A percentile compares a stretch with the other conserved stretches of the same genome.
These are phyloP conservation scores for Eutreptiella sp. DNA, from an alignment of 208 protist genomes.

Conservation along the genomic window DNA sequence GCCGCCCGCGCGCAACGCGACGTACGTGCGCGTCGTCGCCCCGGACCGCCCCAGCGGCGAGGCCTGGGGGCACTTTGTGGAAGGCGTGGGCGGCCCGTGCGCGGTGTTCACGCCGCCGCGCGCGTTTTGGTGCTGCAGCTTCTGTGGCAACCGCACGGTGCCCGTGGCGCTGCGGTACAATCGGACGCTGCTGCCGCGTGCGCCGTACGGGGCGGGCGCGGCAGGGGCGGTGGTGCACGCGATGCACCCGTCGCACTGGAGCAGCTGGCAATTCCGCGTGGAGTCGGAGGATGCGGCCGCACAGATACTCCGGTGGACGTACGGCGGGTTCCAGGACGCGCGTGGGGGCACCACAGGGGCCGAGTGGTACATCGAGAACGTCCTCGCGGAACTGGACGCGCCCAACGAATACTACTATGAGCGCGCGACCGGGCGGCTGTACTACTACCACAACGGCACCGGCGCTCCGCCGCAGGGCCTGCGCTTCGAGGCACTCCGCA, in stretches of 20 bases:
- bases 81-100: slow-evolving; percentile 30
- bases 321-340: slow-evolving; percentile 39
- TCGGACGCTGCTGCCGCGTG: slow-evolving; percentile 27
- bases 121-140: slow-evolving; percentile 35
- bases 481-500: neutral
- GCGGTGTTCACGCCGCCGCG: slow-evolving; percentile 30
- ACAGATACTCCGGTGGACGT: slow-evolving; percentile 12
- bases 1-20: slow-evolving; percentile 1
- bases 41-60: slow-evolving; percentile 5
- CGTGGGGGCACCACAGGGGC: slow-evolving; percentile 22
- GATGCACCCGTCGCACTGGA: slow-evolving; percentile 31
- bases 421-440: neutral
- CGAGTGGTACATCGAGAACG: slow-evolving; percentile 36
- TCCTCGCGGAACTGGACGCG: slow-evolving; percentile 32
- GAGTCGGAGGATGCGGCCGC: slow-evolving; percentile 3
- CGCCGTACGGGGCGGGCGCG: slow-evolving; percentile 19
- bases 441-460: slow-evolving; percentile 23
- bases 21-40: neutral
- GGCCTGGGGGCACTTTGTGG: slow-evolving; percentile 23
- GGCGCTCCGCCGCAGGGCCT: neutral
- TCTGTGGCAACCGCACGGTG: too few relatives aligned
- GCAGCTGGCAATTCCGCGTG: slow-evolving; percentile 34
- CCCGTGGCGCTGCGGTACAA: neutral
- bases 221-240: slow-evolving; percentile 9
- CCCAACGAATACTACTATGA: slow-evolving; percentile 32